Evolutionary conservation across 2,329 filamentous ascomycete species (phyloP).

Genomic region (Elsinoe necatrix): DNA sequence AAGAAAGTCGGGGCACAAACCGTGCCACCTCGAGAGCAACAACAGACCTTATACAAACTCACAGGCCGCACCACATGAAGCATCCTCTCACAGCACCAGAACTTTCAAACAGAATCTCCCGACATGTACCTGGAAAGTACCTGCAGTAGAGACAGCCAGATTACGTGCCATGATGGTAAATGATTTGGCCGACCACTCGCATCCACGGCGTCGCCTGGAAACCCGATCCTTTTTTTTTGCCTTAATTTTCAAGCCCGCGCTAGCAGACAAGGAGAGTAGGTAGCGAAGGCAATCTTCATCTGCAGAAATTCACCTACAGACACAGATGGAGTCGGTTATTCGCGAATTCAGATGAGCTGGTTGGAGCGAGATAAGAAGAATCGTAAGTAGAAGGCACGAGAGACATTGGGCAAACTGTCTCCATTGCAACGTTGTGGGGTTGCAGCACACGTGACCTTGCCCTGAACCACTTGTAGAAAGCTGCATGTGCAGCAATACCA

Average conservation of each 20-base stretch:
- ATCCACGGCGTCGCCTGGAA: neutral
- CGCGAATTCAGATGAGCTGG: neutral
- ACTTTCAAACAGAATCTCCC: neutral
- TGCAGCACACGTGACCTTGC: neutral
- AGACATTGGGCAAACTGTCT: too few species aligned
- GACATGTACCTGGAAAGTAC: neutral
- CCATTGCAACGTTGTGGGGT: neutral
- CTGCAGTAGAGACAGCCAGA: neutral
- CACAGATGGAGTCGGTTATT: too few species aligned
- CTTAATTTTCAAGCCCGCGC: neutral
- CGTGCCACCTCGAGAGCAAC: neutral
- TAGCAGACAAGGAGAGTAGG: neutral
- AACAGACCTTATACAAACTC: neutral
- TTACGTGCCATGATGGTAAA: neutral
- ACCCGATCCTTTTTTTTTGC: neutral
- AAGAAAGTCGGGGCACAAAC: neutral
- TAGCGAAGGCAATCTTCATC: neutral
- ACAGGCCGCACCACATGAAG: neutral
- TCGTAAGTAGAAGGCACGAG: neutral
- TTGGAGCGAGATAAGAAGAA: neutral
- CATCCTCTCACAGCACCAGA: neutral
- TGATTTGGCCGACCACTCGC: neutral
- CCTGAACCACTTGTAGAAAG: too few species aligned
- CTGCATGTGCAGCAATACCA: neutral
- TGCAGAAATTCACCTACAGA: too few species aligned